Conservation (phyloP, 2,329 filamentous ascomycete genomes). For the Cordyceps militaris region DNA sequence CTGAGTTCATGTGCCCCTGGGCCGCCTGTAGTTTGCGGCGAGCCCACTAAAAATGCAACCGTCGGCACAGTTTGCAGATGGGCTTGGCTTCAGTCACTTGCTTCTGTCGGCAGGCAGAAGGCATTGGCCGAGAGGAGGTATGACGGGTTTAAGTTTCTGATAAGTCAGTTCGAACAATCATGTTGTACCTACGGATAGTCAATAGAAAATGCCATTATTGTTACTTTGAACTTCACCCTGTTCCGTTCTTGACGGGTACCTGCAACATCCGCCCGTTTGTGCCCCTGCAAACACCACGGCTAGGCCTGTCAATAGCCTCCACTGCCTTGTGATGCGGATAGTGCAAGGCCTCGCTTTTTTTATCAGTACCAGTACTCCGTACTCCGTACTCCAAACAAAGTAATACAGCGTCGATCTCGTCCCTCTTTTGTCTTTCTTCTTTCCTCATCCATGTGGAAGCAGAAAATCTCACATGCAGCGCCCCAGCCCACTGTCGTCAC, state of each 20-base stretch:
- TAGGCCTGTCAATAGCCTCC: neutral
- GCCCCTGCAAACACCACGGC: neutral
- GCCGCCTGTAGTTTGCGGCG: slow-evolving; percentile 7
- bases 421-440: neutral
- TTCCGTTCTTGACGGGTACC: no score
- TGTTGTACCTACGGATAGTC: no score
- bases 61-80: neutral
- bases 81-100: no score
- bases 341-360: neutral
- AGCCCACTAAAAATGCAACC: slow-evolving; percentile 1
- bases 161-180: no score
- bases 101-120: no score
- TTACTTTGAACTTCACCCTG: no score
- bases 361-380: no score
- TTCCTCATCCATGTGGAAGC: neutral
- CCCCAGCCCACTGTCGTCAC: neutral
- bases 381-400: no score
- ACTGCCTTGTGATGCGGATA: neutral
- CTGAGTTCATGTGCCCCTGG: neutral
- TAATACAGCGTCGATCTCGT: neutral
- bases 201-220: no score
- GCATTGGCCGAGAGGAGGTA: neutral
- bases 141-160: no score
- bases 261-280: no score
- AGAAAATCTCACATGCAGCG: neutral